Evolutionary conservation across 2,329 filamentous ascomycete species (phyloP), one percentile per base, ranked within the genome.

Genomic region (Cytospora mali): DNA sequence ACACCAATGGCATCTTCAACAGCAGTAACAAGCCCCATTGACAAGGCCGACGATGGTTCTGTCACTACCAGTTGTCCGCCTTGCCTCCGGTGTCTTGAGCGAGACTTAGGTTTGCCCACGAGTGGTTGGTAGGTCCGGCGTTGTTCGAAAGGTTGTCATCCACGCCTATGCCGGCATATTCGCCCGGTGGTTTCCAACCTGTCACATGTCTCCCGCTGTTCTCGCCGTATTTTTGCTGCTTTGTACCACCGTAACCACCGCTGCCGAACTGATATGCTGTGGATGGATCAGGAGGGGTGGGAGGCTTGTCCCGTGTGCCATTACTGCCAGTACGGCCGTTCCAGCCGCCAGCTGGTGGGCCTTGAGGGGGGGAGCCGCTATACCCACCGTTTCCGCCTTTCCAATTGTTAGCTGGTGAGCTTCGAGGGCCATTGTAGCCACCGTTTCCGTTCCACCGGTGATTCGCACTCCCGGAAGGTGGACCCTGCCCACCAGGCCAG

Each of bases 61-160:
- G 55, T 39, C 28, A 16, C 62, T 64, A 64, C 62, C 62, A 64
- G 52, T 58, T 53, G 10, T 14, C 33, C 16, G 55, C 51, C 31
- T 56, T 49, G 11, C 59, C 62, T 48, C 49, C 48, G 28, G 62
- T 64, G 55, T 64, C 39, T 2, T 57, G 54, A 9, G 59, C 62
- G 14, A 48, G 9, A 25, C 55, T 39, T 1, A 23, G 9, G 10
- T 42, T 50, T 10, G 25, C 31, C 59, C 62, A 62, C 0, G 55
- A 27, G 23, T 9, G n/a, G 21, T 16, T 29, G 11, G 55, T 58
- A 9, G 58, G 51, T 23, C 51, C 62, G 16, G 55, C 60, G n/a
- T 64, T 57, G 28, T 58, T 58, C 11, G 55, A 58, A 18, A 59
- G 51, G 28, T 56, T 53, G 28, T 59, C 51, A 48, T 55, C 27